phyloP scores from a whole-genome alignment of 2,329 filamentous ascomycete species.

The Chaetomium strumarium region DNA sequence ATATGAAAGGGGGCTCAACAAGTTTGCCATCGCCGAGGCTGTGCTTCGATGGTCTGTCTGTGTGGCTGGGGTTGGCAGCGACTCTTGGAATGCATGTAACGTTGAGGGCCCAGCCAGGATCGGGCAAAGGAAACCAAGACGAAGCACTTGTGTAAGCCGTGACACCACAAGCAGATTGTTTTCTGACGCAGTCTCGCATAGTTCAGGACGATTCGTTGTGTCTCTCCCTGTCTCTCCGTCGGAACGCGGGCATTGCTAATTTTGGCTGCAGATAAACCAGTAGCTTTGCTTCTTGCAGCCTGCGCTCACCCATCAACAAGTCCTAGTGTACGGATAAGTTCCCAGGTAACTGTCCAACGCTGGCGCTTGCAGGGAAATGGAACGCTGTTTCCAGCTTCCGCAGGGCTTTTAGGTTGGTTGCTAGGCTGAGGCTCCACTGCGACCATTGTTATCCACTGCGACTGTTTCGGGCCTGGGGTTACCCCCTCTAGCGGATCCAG shows the following conservation, averaged over 20 bases:
- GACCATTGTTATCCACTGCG: conserved; percentile 6
- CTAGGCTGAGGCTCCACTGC: conserved; percentile 10
- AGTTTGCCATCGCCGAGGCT: conserved; percentile 22
- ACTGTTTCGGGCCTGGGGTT: conserved; percentile 17
- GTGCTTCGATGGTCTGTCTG: conserved; percentile 14
- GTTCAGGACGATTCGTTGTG: not conserved
- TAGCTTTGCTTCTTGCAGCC: not conserved
- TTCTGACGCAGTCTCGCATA: too few species aligned
- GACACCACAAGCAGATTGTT: too few species aligned
- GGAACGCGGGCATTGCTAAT: conserved; percentile 1
- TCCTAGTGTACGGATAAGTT: too few species aligned
- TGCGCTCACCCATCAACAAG: not conserved
- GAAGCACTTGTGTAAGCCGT: too few species aligned
- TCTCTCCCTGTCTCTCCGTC: too few species aligned
- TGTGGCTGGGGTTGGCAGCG: conserved; percentile 7
- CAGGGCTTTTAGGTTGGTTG: conserved; percentile 11
- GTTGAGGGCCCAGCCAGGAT: too few species aligned
- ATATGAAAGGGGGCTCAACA: conserved; percentile 13
- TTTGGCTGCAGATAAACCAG: not conserved
- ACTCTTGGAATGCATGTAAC: too few species aligned
- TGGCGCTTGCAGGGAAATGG: conserved; percentile 1
- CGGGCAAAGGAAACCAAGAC: too few species aligned
- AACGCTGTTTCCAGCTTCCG: conserved; percentile 15
- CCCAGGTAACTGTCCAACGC: too few species aligned
- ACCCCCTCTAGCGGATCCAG: not conserved